phyloP scores from a whole-genome alignment of 2,329 filamentous ascomycete species.

The Septoria petroselini region DNA sequence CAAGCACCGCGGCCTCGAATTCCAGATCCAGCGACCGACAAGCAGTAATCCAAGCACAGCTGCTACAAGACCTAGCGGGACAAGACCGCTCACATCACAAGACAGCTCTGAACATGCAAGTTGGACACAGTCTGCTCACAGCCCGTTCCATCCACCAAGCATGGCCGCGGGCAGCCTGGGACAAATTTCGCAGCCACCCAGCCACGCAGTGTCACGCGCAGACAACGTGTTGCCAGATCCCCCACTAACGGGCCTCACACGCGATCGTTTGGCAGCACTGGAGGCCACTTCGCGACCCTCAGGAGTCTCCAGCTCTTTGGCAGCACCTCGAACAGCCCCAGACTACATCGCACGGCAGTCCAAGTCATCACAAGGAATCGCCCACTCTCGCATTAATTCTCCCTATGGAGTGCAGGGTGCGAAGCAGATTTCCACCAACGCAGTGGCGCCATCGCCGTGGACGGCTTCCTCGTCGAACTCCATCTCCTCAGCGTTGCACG shows the following conservation, averaged over 20 bases:
- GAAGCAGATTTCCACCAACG: not conserved
- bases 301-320: no score
- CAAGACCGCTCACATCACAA: constrained; percentile 18
- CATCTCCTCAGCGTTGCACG: no score
- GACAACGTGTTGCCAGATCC: no score
- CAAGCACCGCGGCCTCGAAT: constrained; percentile 31
- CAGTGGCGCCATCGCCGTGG: not conserved
- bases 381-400: not conserved
- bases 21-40: constrained; percentile 29
- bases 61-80: constrained; percentile 1
- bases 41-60: constrained; percentile 24
- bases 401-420: not conserved
- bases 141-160: constrained; percentile 15
- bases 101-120: constrained; percentile 1
- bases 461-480: not conserved
- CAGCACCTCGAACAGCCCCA: no score
- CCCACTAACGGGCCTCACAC: no score
- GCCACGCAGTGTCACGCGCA: not conserved
- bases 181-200: not conserved
- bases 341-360: no score
- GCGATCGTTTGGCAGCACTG: no score
- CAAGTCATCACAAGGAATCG: no score
- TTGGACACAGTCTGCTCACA: constrained; percentile 2
- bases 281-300: no score
- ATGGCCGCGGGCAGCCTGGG: constrained; percentile 17